Percentiles rank a stretch among this genome's conserved stretches.
Evolutionary conservation across 108 stramenopile species (phyloP).

Genomic region (Skeletonema menzelii): DNA sequence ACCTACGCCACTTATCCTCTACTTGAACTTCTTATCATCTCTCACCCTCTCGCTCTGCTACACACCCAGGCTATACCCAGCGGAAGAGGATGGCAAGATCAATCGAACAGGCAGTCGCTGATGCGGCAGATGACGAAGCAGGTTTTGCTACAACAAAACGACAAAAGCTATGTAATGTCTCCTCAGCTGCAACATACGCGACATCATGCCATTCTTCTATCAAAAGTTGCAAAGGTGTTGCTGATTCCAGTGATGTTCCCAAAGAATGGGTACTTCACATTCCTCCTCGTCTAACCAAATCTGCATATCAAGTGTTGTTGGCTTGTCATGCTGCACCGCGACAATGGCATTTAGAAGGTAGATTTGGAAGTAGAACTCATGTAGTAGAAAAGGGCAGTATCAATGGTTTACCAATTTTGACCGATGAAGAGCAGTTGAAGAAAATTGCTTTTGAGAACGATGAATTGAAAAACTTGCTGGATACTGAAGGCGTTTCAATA

Average conservation of each 20-base stretch:
- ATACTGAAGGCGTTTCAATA: slow-evolving; percentile 45
- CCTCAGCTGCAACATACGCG: neutral
- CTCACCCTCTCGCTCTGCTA: no score
- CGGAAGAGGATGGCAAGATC: neutral
- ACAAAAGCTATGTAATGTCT: neutral
- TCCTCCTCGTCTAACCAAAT: slow-evolving; percentile 62
- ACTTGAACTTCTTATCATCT: no score
- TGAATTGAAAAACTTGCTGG: slow-evolving; percentile 36
- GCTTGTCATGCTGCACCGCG: slow-evolving; percentile 46
- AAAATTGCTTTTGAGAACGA: slow-evolving; percentile 5
- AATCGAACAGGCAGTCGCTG: neutral
- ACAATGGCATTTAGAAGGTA: slow-evolving; percentile 74
- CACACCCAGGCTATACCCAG: no score
- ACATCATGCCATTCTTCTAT: slow-evolving; percentile 1
- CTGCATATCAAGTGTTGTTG: slow-evolving; percentile 56
- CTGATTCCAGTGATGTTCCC: slow-evolving; percentile 1
- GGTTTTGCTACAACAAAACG: neutral
- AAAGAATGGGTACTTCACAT: slow-evolving; percentile 55
- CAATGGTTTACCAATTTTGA: slow-evolving; percentile 43
- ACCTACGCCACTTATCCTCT: no score
- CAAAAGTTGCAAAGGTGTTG: slow-evolving; percentile 17
- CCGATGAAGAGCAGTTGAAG: slow-evolving; percentile 7
- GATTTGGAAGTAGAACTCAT: slow-evolving; percentile 74
- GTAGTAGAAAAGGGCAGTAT: slow-evolving; percentile 20
- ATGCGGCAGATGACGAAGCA: neutral